These are phyloP conservation scores for Thermoascus crustaceus DNA, from an alignment of 2,329 filamentous ascomycete species.

Conservation along the genomic window DNA sequence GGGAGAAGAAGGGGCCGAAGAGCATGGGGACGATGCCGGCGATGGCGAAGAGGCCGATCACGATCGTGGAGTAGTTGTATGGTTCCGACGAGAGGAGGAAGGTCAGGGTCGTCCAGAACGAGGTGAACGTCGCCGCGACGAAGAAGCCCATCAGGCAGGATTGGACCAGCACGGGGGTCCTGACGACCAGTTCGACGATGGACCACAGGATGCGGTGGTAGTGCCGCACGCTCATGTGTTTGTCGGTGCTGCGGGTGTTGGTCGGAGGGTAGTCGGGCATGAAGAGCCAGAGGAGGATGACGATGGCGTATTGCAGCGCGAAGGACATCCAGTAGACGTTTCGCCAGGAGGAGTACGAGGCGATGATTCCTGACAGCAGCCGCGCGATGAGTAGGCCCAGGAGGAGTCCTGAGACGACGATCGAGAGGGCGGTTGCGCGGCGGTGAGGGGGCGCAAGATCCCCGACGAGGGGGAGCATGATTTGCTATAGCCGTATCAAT, in stretches of 20 bases:
- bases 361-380: conserved; percentile 65
- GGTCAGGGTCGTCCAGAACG: conserved; percentile 67
- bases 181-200: conserved; percentile 56
- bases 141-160: conserved; percentile 60
- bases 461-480: conserved; percentile 73
- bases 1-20: conserved; percentile 60
- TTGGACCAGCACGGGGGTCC: conserved; percentile 62
- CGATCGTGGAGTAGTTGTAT: conserved; percentile 58
- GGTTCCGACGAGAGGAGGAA: conserved; percentile 66
- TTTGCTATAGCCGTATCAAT: conserved; percentile 38
- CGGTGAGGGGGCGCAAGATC: conserved; percentile 64
- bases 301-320: conserved; percentile 60
- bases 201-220: conserved; percentile 59
- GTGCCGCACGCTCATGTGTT: no score
- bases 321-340: conserved; percentile 72
- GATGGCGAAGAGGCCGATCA: conserved; percentile 70
- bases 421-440: conserved; percentile 60
- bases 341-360: conserved; percentile 66
- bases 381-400: conserved; percentile 70
- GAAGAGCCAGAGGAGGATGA: conserved; percentile 57
- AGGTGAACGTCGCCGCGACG: conserved; percentile 54
- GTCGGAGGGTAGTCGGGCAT: conserved; percentile 76
- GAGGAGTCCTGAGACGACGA: conserved; percentile 67
- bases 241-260: conserved; percentile 56
- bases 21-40: conserved; percentile 65